These are phyloP conservation scores for Chlorella sp. DNA, from an alignment of 139 green algal genomes.

Conservation along the genomic window DNA sequence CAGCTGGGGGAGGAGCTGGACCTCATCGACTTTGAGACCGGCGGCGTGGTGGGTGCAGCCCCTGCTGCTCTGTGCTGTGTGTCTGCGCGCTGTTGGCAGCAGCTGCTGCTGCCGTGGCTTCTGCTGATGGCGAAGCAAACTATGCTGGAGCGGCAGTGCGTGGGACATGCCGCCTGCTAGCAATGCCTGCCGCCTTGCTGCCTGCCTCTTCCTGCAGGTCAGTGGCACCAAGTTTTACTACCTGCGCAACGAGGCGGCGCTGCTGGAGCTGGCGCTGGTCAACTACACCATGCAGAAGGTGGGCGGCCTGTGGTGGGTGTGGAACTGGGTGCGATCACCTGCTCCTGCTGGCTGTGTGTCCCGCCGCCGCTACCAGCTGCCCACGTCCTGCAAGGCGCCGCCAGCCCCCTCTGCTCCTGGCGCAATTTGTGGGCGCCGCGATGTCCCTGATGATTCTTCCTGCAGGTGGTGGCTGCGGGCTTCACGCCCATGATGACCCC, in stretches of 20 bases:
- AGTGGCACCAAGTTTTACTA: slow-evolving; percentile 96
- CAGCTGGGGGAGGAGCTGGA: slow-evolving; percentile 78
- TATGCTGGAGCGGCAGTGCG: too few species aligned
- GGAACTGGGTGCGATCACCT: too few species aligned
- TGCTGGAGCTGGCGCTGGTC: slow-evolving; percentile 97
- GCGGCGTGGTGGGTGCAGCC: slow-evolving; percentile 68
- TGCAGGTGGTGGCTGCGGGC: slow-evolving; percentile 65
- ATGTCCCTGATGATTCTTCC: too few species aligned
- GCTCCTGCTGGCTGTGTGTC: too few species aligned
- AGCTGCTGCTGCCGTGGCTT: too few species aligned
- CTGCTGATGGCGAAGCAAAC: too few species aligned
- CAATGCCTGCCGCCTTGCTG: too few species aligned
- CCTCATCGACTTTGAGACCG: slow-evolving; percentile 92
- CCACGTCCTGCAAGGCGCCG: too few species aligned
- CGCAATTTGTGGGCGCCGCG: background rate
- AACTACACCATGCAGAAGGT: slow-evolving; percentile 85
- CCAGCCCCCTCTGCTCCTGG: background rate
- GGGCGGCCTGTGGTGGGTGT: too few species aligned
- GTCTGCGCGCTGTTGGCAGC: too few species aligned
- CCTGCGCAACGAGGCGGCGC: slow-evolving; percentile 87
- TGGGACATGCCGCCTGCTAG: too few species aligned
- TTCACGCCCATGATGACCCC: slow-evolving; percentile 95
- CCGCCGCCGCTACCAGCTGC: too few species aligned
- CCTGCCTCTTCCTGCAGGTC: slow-evolving; percentile 43
- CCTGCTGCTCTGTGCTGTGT: background rate